phyloP scores from a whole-genome alignment of 768 basidiomycete species.

The Floccularia luteovirens region DNA sequence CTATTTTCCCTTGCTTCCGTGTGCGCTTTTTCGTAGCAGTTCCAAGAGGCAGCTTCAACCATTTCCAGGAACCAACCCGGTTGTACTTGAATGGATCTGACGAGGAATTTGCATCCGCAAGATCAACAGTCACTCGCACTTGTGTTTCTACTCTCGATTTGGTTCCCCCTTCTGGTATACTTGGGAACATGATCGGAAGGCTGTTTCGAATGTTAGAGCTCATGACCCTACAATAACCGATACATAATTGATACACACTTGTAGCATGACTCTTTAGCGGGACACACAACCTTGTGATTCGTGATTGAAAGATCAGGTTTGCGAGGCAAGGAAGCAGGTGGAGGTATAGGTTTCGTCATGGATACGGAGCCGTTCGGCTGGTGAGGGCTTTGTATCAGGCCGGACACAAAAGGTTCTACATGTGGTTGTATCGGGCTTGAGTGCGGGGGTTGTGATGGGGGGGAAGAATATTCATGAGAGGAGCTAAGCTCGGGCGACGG shows the following conservation, averaged over 20 bases:
- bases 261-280: conserved; percentile 68
- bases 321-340: conserved; percentile 52
- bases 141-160: conserved; percentile 96
- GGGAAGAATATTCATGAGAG: conserved; percentile 21
- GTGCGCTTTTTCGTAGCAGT: conserved; percentile 81
- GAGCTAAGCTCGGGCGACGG: conserved; percentile 22
- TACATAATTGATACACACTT: conserved; percentile 40
- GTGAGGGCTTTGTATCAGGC: conserved; percentile 22
- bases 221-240: neutral
- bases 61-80: conserved; percentile 85
- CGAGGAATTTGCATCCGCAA: conserved; percentile 61
- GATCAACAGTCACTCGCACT: conserved; percentile 76
- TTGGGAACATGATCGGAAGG: conserved; percentile 76
- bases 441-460: conserved; percentile 17
- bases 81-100: conserved; percentile 62
- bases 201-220: conserved; percentile 24
- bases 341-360: conserved; percentile 58
- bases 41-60: conserved; percentile 73
- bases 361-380: conserved; percentile 33
- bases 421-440: conserved; percentile 13
- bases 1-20: conserved; percentile 78
- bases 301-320: conserved; percentile 42
- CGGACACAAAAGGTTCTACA: conserved; percentile 18
- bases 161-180: conserved; percentile 74
- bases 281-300: conserved; percentile 57